phyloP scores from a whole-genome alignment of 2,329 filamentous ascomycete genomes.

The Penicillium hesseltinei region DNA sequence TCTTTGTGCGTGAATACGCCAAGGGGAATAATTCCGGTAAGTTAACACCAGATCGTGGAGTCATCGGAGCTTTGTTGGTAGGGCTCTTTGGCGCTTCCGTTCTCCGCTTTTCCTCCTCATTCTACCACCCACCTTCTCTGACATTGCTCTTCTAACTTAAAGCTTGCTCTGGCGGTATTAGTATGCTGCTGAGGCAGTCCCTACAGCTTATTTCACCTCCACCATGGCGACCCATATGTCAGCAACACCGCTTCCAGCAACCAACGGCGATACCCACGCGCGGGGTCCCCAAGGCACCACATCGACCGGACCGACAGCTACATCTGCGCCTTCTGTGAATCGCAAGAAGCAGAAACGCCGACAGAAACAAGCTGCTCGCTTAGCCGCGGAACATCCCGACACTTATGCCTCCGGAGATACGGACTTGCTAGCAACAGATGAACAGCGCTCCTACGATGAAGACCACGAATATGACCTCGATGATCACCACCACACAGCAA shows the following conservation, averaged over 20 bases:
- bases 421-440: slow-evolving; percentile 31
- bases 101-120: slow-evolving; percentile 21
- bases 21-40: slow-evolving; percentile 20
- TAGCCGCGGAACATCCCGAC: slow-evolving; percentile 55
- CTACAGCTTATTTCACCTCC: slow-evolving; percentile 23
- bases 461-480: slow-evolving; percentile 33
- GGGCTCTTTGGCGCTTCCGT: slow-evolving; percentile 24
- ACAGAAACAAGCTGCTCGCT: slow-evolving; percentile 75
- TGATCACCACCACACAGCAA: slow-evolving; percentile 45
- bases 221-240: slow-evolving; percentile 32
- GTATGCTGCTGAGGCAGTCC: slow-evolving; percentile 22
- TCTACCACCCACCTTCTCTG: slow-evolving; percentile 8
- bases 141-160: slow-evolving; percentile 7
- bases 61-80: slow-evolving; percentile 29
- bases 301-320: slow-evolving; percentile 11
- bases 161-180: slow-evolving; percentile 5
- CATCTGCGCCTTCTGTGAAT: slow-evolving; percentile 56
- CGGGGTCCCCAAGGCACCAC: slow-evolving; percentile 23
- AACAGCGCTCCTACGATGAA: slow-evolving; percentile 30
- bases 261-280: slow-evolving; percentile 30
- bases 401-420: slow-evolving; percentile 25
- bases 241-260: slow-evolving; percentile 26
- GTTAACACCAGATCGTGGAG: slow-evolving; percentile 17
- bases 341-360: slow-evolving; percentile 94
- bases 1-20: slow-evolving; percentile 10